Evolutionary conservation across 176 grass and related monocot species (phyloP).

Genomic region (Metroxylon sagu): DNA sequence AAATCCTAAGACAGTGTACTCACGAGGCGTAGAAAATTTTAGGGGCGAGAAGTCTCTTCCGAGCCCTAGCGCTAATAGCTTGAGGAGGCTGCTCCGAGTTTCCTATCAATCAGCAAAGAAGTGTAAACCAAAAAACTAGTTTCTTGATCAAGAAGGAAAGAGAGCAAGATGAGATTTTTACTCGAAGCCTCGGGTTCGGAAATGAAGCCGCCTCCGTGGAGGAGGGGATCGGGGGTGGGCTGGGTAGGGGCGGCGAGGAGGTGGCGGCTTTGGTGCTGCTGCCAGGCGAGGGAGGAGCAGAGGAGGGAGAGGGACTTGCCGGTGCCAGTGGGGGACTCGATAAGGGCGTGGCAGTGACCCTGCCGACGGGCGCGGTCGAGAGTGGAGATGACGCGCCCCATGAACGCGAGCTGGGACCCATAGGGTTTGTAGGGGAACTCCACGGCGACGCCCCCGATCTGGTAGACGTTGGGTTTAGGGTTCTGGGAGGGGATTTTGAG

Average conservation of each 20-base stretch:
- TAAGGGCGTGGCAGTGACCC: constrained; percentile 67
- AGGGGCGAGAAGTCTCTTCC: constrained; percentile 45
- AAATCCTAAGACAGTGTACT: constrained; percentile 6
- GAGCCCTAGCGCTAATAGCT: constrained; percentile 20
- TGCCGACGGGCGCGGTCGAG: constrained; percentile 68
- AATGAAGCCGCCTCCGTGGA: constrained; percentile 81
- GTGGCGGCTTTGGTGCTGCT: constrained; percentile 49
- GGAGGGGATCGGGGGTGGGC: constrained; percentile 26
- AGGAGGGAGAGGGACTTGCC: constrained; percentile 93
- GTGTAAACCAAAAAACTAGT: constrained; percentile 1
- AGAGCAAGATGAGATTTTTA: constrained; percentile 3
- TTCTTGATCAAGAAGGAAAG: not conserved
- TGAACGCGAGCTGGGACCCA: constrained; percentile 94
- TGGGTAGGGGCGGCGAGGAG: not conserved
- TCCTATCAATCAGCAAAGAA: constrained; percentile 22
- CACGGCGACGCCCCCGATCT: constrained; percentile 68
- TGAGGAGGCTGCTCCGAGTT: constrained; percentile 15
- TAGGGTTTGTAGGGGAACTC: constrained; percentile 94
- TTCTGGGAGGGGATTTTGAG: constrained; percentile 24
- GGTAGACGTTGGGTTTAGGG: constrained; percentile 40
- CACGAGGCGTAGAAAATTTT: constrained; percentile 88
- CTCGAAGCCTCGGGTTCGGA: constrained; percentile 35
- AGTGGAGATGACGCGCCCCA: constrained; percentile 78
- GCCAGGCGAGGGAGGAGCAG: constrained; percentile 91
- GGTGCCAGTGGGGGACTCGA: constrained; percentile 95